Evolutionary conservation across 371 early-diverging fungal species (phyloP), one percentile per base, ranked within the genome.

Genomic region (Batrachochytrium dendrobatidis): DNA sequence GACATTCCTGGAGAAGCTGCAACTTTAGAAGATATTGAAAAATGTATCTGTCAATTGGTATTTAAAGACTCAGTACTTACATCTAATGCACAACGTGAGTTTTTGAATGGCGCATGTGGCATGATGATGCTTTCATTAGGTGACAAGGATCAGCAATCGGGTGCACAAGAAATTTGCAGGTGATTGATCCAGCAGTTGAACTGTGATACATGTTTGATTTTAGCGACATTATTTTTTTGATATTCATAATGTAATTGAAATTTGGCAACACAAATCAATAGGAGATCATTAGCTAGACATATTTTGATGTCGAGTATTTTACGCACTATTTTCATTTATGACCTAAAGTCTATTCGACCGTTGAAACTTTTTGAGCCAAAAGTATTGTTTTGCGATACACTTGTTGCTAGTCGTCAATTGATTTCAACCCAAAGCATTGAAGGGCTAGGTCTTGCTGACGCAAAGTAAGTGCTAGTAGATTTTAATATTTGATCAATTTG

Each of bases 321-420:
- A 5, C 12, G 7, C 6, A 45, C 3, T 5, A 12, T 12, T 20
- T 45, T 45, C 46, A 12, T 26, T 5, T 26, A 45, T 12, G 46
- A 45, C 46, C 20, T 45, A 20, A 45, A 45, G 46, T 26, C 46
- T 45, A 26, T 45, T 20, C 46, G 46, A 26, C 46, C 46, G 12
- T 3, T 45, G 46, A 3, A 26, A 5, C 20, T 45, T 20, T 45
- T 45, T 45, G 46, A 20, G 5, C 46, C 46, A 12, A 45, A 45
- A 7, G 12, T 26, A 3, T 7, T 3, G 5, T 45, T 45, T 12
- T 45, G 46, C 46, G 46, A 45, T 20, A 5, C 24, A 5, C 46
- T 45, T 3, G 5, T 45, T n/a, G n/a, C n/a, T n/a, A n/a, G n/a
- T n/a, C n/a, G n/a, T n/a, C n/a, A n/a, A n/a, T n/a, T n/a, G n/a